These are phyloP conservation scores for Wickerhamiella cacticola DNA, from an alignment of 805 yeast species.

Conservation along the genomic window DNA sequence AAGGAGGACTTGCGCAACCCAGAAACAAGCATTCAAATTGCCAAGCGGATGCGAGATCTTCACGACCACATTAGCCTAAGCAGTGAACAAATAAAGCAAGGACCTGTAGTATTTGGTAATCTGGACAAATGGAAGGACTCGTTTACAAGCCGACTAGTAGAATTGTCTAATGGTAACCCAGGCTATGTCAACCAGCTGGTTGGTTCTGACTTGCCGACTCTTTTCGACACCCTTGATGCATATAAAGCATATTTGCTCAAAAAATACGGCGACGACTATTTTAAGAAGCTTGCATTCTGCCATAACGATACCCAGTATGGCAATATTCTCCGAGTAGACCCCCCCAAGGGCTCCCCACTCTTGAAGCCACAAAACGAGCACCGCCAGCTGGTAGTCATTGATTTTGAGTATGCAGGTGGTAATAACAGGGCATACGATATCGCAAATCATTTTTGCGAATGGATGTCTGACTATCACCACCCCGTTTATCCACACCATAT, in stretches of 20 bases:
- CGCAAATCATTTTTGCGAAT: slow-evolving; percentile 87
- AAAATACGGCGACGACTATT: slow-evolving; percentile 34
- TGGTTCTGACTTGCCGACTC: slow-evolving; percentile 27
- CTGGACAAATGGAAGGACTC: slow-evolving; percentile 59
- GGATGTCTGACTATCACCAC: slow-evolving; percentile 91
- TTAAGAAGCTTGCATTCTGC: slow-evolving; percentile 54
- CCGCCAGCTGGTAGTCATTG: slow-evolving; percentile 77
- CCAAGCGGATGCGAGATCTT: slow-evolving; percentile 91
- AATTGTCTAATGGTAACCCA: slow-evolving; percentile 31
- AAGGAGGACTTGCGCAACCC: slow-evolving; percentile 63
- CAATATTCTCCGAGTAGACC: slow-evolving; percentile 55
- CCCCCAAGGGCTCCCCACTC: slow-evolving; percentile 41
- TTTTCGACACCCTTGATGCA: slow-evolving; percentile 36
- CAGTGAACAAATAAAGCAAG: slow-evolving; percentile 40
- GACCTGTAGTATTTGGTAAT: slow-evolving; percentile 60
- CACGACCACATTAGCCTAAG: slow-evolving; percentile 67
- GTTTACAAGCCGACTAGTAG: slow-evolving; percentile 35
- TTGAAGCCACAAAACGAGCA: slow-evolving; percentile 41
- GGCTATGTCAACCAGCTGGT: slow-evolving; percentile 20
- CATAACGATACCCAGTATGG: slow-evolving; percentile 98
- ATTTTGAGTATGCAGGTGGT: slow-evolving; percentile 90
- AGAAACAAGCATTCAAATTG: slow-evolving; percentile 68
- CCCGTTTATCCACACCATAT: slow-evolving; percentile 44
- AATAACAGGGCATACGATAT: slow-evolving; percentile 82
- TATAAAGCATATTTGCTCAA: slow-evolving; percentile 54